phyloP scores from a whole-genome alignment of 345 rosid genomes.

The Salix caprea region DNA sequence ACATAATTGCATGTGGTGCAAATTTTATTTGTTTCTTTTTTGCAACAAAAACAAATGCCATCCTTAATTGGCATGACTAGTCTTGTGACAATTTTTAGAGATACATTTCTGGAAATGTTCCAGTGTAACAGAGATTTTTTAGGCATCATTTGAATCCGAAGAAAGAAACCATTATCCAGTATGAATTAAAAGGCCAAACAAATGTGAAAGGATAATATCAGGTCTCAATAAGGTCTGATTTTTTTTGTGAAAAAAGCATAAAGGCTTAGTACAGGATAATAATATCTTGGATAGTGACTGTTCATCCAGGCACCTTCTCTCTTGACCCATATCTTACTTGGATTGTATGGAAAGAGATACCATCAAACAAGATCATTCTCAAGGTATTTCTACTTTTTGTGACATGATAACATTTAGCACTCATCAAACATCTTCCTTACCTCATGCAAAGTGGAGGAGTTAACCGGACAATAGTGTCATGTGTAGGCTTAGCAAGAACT shows the following conservation, averaged over 20 bases:
- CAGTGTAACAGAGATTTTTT: no score
- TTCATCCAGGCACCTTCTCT: background rate
- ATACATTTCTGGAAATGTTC: no score
- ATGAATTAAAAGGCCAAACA: background rate
- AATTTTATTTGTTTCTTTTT: no score
- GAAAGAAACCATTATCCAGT: background rate
- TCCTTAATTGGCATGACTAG: no score
- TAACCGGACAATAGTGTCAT: constrained; percentile 77
- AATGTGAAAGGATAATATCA: background rate
- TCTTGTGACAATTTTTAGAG: no score
- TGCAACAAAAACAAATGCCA: no score
- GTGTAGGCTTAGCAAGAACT: constrained; percentile 92
- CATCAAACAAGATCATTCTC: background rate
- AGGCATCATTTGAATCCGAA: no score
- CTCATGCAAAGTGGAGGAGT: constrained; percentile 94
- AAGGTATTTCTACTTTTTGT: background rate
- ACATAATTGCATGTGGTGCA: no score
- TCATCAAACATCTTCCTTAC: constrained; percentile 29
- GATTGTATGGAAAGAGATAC: background rate
- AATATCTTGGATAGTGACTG: background rate
- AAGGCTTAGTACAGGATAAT: background rate
- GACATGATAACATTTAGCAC: background rate
- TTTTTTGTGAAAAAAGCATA: background rate
- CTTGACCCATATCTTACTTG: background rate
- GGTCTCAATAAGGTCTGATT: background rate